Evolutionary conservation across 371 early-diverging fungal genomes (phyloP), one percentile per base, ranked within the genome.

Genomic region (Synchytrium microbalum): DNA sequence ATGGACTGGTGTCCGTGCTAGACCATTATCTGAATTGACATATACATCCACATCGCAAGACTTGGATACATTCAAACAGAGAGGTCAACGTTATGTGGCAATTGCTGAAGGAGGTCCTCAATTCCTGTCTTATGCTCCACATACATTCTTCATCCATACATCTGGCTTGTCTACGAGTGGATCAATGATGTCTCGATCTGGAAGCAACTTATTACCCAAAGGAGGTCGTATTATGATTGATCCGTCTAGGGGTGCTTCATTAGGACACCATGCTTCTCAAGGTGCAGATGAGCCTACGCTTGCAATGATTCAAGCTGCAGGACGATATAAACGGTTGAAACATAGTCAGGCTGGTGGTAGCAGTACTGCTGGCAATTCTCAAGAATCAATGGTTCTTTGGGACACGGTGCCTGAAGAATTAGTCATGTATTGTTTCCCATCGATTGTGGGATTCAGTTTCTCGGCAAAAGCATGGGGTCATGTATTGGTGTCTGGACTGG

Each of bases 381-480:
- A n/a, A n/a, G n/a, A n/a, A n/a, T n/a, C n/a, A n/a, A n/a, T n/a
- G n/a, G n/a, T n/a, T n/a, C n/a, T n/a, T n/a, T n/a, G n/a, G 23
- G 24, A 38, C 53, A 24, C 64, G 14, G 53, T 79, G 28, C 77
- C 77, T 10, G 29, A 31, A 23, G 38, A 66, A 10, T 56, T 81
- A 24, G 54, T 54, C 26, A 23, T 67, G 23, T 32, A 67, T 33
- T 53, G 65, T n/a, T 77, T 74, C 74, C 82, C 82, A 3, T 72
- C 80, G 13, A 55, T 78, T 24, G 76, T 79, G 24, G 82, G 80
- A 13, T 82, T 80, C 70, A 76, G 75, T 32, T 82, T 82, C 67
- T 32, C 74, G 2, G 60, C 73, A 32, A 82, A 82, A 63, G 63
- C 70, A 14, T 82, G 82, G 82, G 82, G 80, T n/a, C 81, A 82